Evolutionary conservation across 257 asterid genomes (phyloP), one percentile per base, ranked within the genome.

Genomic region (Marsdenia floribunda): DNA sequence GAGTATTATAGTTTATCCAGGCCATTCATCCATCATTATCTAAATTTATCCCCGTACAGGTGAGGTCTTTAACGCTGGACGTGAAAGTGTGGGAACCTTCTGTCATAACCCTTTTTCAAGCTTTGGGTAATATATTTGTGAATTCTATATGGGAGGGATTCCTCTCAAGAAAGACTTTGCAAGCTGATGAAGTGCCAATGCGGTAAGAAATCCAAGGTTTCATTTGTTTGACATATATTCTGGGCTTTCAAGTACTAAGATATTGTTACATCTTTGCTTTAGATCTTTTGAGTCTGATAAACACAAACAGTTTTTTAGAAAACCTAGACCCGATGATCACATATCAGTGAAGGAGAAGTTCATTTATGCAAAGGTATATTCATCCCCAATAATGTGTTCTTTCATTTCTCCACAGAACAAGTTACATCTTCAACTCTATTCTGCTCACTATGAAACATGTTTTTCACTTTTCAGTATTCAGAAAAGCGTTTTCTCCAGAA

Each of bases 1-100:
- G 44, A 18, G 68, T 66, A 12, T 35, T 73, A 65, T 22, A 64
- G 8, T 46, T 63, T 54, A 5, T 64, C 38, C 60, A 70, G 53
- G 63, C 37, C 61, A 73, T 70, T 79, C 33, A 84, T 75, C 80
- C 54, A 38, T 61, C 42, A 54, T 49, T 21, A 66, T 68, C 61
- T 29, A 67, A 68, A 68, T 68, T 42, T 66, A 66, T 73, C n/a
- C 71, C 38, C 66, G 54, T 84, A 84, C 85, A 92, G 98, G 96
- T 92, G 65, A 88, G 98, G 83, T 92, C 98, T 57, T 86, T 92
- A 77, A 85, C 87, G 53, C 96, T 92, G 64, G 97, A 92, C 80
- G 98, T 92, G 77, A 90, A 88, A 87, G 97, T 87, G 70, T 92
- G 98, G 98, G 98, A 87, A 81, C 91, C 93, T 81, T 88, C 97